Conservation (phyloP, 2,329 filamentous ascomycete genomes). For the Anisogramma anomala region DNA sequence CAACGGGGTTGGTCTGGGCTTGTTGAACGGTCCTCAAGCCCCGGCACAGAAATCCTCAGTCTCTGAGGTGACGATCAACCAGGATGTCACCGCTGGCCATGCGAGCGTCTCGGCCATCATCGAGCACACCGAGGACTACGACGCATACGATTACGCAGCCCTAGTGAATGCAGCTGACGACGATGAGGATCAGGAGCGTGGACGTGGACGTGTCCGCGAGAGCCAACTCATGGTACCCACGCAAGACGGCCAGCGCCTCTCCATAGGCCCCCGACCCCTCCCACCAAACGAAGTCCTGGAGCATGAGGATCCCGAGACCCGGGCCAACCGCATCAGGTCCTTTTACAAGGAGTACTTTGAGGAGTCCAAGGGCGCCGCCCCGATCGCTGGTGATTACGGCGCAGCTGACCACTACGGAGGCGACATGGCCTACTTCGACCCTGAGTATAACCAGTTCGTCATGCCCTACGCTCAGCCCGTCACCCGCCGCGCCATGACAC, state of each 20-base stretch:
- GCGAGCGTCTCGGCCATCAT: conserved; percentile 20
- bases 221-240: conserved; percentile 41
- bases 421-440: conserved; percentile 57
- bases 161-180: conserved; percentile 10
- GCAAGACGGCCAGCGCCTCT: conserved; percentile 47
- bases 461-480: conserved; percentile 78
- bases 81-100: conserved; percentile 11
- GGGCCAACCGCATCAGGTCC: conserved; percentile 91
- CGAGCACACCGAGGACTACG: conserved; percentile 24
- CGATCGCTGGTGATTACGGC: conserved; percentile 40
- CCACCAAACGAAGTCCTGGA: conserved; percentile 71
- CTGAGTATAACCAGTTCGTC: conserved; percentile 58
- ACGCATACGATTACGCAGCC: conserved; percentile 21
- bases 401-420: conserved; percentile 47
- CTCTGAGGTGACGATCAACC: conserved; percentile 5
- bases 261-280: conserved; percentile 67
- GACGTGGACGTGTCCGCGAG: conserved; percentile 26
- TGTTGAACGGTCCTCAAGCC: conserved; percentile 9
- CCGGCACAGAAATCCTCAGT: not conserved
- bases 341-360: conserved; percentile 99
- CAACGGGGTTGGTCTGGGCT: conserved; percentile 10
- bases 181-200: conserved; percentile 20
- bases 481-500: conserved; percentile 87
- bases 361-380: conserved; percentile 46
- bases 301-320: conserved; percentile 81